phyloP scores from a whole-genome alignment of 495 filamentous ascomycete genomes.

The Chlorociboria aeruginascens region DNA sequence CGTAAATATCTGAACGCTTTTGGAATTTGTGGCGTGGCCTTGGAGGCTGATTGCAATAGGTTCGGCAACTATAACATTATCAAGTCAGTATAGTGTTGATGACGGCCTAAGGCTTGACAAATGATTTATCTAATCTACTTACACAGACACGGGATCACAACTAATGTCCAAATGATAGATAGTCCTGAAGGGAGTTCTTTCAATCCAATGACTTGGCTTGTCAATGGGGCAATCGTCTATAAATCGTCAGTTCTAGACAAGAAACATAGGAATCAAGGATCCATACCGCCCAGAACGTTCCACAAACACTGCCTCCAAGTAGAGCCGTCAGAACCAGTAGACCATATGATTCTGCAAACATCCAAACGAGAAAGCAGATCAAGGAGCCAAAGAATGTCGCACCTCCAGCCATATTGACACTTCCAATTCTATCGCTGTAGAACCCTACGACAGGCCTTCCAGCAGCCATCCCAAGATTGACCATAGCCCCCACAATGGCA shows the following conservation, averaged over 20 bases:
- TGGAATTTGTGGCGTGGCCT: constrained; percentile 32
- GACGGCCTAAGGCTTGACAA: no score
- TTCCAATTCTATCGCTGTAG: constrained; percentile 43
- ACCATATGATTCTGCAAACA: not conserved
- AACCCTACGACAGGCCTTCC: constrained; percentile 52
- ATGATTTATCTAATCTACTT: no score
- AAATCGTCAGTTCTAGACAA: no score
- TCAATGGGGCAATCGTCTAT: not conserved
- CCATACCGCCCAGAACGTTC: not conserved
- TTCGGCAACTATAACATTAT: constrained; percentile 32
- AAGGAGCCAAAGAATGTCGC: not conserved
- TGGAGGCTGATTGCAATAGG: constrained; percentile 54
- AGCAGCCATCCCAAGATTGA: constrained; percentile 49
- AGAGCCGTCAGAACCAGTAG: not conserved
- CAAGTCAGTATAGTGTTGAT: not conserved
- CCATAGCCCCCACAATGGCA: constrained; percentile 46
- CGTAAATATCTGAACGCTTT: constrained; percentile 49
- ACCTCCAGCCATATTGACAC: constrained; percentile 38
- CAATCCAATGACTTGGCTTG: not conserved
- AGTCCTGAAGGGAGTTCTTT: not conserved
- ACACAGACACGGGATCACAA: constrained; percentile 58
- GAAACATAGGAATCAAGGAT: no score
- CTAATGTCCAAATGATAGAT: constrained; percentile 26
- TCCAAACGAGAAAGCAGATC: not conserved
- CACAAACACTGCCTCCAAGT: not conserved